Percentiles rank a stretch among this genome's conserved stretches.
Evolutionary conservation across 331 rosid species (phyloP).

Genomic region (Malus hybrid): DNA sequence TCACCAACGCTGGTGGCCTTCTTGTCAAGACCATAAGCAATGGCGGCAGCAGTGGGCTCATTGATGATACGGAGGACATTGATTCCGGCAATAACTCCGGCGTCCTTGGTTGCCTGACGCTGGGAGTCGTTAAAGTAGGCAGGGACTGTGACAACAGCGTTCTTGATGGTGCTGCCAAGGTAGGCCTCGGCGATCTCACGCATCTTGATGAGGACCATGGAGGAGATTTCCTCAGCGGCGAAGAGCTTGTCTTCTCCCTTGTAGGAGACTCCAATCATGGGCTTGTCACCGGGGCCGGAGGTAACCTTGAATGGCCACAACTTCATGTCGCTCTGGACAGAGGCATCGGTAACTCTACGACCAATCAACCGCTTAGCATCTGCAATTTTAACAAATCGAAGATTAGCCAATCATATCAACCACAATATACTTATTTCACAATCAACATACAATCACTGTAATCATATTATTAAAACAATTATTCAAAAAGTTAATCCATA

Average conservation of each 20-base stretch:
- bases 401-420: neutral
- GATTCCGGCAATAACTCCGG: slow-evolving; percentile 83
- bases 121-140: slow-evolving; percentile 83
- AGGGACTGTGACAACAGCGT: slow-evolving; percentile 79
- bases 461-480: neutral
- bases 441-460: neutral
- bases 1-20: slow-evolving; percentile 81
- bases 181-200: slow-evolving; percentile 88
- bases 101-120: slow-evolving; percentile 89
- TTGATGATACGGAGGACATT: slow-evolving; percentile 73
- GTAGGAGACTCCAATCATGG: slow-evolving; percentile 54
- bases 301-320: slow-evolving; percentile 76
- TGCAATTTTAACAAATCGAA: neutral
- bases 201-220: slow-evolving; percentile 82
- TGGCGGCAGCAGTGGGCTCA: slow-evolving; percentile 83
- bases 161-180: slow-evolving; percentile 55
- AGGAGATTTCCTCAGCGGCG: slow-evolving; percentile 75
- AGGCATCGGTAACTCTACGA: slow-evolving; percentile 44
- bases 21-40: slow-evolving; percentile 84
- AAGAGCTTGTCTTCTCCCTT: slow-evolving; percentile 79
- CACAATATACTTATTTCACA: neutral
- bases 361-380: slow-evolving; percentile 80
- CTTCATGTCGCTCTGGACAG: slow-evolving; percentile 69
- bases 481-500: too few relatives aligned
- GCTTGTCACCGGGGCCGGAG: slow-evolving; percentile 67